Conservation (phyloP, 805 yeast species). For the Zygosaccharomyces bailii region DNA sequence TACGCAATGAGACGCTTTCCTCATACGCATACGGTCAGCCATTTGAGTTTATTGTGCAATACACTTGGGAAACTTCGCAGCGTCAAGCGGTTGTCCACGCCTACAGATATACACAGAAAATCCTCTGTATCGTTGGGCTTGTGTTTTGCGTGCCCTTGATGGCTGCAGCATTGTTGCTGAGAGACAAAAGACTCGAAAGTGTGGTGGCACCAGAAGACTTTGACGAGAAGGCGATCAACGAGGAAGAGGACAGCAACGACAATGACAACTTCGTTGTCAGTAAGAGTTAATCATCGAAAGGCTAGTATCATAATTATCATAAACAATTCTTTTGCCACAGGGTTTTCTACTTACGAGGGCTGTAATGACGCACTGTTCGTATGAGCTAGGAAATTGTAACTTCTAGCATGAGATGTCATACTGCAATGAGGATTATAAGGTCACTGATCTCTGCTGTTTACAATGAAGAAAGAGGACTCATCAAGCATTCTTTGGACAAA, state of each 20-base stretch:
- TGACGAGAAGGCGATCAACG: constrained; percentile 4
- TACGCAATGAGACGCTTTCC: constrained; percentile 35
- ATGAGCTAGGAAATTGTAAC: too few relatives aligned
- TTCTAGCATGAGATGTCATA: too few relatives aligned
- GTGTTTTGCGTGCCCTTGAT: constrained; percentile 55
- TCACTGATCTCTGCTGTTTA: too few relatives aligned
- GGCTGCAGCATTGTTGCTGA: constrained; percentile 44
- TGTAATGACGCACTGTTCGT: too few relatives aligned
- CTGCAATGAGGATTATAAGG: too few relatives aligned
- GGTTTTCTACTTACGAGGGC: too few relatives aligned
- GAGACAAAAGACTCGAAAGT: constrained; percentile 46
- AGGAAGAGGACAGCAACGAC: constrained; percentile 2
- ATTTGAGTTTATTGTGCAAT: constrained; percentile 41
- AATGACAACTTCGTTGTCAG: neutral
- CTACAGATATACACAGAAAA: constrained; percentile 53
- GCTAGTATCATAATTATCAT: too few relatives aligned
- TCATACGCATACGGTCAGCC: constrained; percentile 50
- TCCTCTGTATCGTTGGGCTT: constrained; percentile 52
- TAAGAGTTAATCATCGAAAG: neutral
- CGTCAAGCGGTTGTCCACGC: constrained; percentile 52
- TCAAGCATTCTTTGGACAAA: too few relatives aligned
- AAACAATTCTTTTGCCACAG: too few relatives aligned
- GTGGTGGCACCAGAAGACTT: constrained; percentile 18
- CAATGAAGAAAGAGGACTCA: too few relatives aligned
- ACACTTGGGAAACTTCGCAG: constrained; percentile 59